These are phyloP conservation scores for Plasmodium inui DNA, from an alignment of 169 alveolate genomes.

Conservation along the genomic window DNA sequence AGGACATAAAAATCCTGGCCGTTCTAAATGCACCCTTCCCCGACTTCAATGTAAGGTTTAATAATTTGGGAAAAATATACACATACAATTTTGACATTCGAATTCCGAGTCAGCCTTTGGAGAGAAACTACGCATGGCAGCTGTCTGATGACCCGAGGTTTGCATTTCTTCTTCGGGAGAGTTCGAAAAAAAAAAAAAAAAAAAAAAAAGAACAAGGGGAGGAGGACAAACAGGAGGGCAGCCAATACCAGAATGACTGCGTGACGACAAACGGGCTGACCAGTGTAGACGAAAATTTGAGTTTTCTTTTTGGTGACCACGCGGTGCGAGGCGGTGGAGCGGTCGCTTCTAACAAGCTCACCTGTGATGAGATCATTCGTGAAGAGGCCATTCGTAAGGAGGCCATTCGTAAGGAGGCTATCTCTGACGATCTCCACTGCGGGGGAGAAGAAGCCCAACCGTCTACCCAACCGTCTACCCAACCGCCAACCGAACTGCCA, in stretches of 20 bases:
- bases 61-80: constrained; percentile 83
- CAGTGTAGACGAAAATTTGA: not conserved
- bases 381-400: no score
- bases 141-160: constrained; percentile 76
- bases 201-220: not conserved
- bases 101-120: constrained; percentile 78
- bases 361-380: not conserved
- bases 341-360: no score
- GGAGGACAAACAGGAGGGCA: not conserved
- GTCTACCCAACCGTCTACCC: not conserved
- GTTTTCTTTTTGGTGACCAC: constrained; percentile 5
- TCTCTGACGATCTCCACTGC: not conserved
- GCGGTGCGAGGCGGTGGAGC: not conserved
- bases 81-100: constrained; percentile 80
- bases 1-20: constrained; percentile 78
- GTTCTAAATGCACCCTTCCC: constrained; percentile 75
- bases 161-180: constrained; percentile 15
- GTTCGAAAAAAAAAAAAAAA: not conserved
- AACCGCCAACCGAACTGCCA: not conserved
- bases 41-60: constrained; percentile 78
- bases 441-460: not conserved
- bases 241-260: not conserved
- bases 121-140: constrained; percentile 84
- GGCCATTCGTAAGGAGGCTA: no score
- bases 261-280: not conserved